Evolutionary conservation across 2,329 filamentous ascomycete species (phyloP), one percentile per base, ranked within the genome.

Genomic region (Aspergillus phoenicis): DNA sequence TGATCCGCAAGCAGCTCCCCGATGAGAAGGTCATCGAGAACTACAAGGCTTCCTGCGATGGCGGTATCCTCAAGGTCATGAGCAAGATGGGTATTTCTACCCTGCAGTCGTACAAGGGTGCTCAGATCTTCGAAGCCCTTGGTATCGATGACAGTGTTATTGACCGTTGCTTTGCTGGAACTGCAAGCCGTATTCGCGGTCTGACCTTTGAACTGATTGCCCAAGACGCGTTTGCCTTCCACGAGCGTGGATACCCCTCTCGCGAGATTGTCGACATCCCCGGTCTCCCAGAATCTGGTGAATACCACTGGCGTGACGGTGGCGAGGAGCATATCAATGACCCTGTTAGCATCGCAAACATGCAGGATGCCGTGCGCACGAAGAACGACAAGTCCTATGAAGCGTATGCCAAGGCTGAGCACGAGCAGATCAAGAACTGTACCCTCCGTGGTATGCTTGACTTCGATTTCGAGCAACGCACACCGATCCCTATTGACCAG

Each of bases 1-100:
- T 97, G 64, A 96, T 97, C 77, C 90, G 93, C 77, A 97, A 96
- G 85, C 90, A 95, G 77, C 82, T 97, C 47, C 85, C 85, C 20
- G 87, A 95, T 61, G 89, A 96, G 63, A 85, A 89, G 70, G 87
- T 97, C 59, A 93, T 97, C 68, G 88, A 89, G 71, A 98, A 98
- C 82, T 98, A 97, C 85, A 96, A 96, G 81, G 91, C 96, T 78
- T 97, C 94, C 64, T 94, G 91, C 71, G 93, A 97, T 69, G 94
- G 94, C 73, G 94, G 94, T 81, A 97, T 98, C 66, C 83, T 98
- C 66, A 98, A 98, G 80, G 94, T 98, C 76, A 98, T 98, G 94
- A 95, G 90, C 77, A 98, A 98, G 84, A 98, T 98, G 94, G 94
- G 94, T 82, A 98, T 98, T 66, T 97, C 94, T 6, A 98, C 94